phyloP scores from a whole-genome alignment of 1,284 basidiomycete genomes.

The Ganoderma sinense region DNA sequence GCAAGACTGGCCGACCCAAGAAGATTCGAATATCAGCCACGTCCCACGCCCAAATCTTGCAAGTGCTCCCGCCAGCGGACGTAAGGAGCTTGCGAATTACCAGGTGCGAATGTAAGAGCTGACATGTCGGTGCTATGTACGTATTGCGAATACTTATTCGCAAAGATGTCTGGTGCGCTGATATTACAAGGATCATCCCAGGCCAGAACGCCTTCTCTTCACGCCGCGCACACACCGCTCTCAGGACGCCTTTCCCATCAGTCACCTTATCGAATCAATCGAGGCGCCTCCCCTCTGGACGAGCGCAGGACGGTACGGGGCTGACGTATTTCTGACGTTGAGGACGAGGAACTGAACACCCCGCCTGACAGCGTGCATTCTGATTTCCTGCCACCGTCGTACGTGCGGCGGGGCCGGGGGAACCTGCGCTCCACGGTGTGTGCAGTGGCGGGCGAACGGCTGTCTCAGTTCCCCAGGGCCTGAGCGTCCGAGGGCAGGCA shows the following conservation, averaged over 20 bases:
- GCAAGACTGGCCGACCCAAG: conserved; percentile 11
- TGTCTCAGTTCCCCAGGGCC: background rate
- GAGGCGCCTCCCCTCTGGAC: conserved; percentile 26
- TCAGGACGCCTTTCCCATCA: conserved; percentile 33
- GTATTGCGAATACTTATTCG: conserved; percentile 22
- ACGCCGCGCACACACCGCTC: conserved; percentile 27
- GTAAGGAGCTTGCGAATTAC: conserved; percentile 13
- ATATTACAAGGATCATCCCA: conserved; percentile 27
- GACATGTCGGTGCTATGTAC: conserved; percentile 14
- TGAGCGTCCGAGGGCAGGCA: conserved; percentile 12
- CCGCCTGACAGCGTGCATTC: conserved; percentile 29
- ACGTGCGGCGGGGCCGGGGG: conserved; percentile 19
- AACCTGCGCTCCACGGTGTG: conserved; percentile 6
- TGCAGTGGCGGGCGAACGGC: background rate
- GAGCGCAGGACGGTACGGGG: conserved; percentile 21
- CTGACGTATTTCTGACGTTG: conserved; percentile 38
- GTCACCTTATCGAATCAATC: conserved; percentile 38
- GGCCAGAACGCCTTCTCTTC: conserved; percentile 30
- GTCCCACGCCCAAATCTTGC: conserved; percentile 24
- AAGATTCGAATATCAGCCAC: conserved; percentile 24
- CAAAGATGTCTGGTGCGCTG: conserved; percentile 19
- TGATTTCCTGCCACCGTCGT: conserved; percentile 26
- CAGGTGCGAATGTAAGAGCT: conserved; percentile 26
- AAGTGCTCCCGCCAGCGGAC: conserved; percentile 11
- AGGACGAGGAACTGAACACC: conserved; percentile 27